Base-by-base conservation (phyloP, 192 early-diverging fungal genomes). In the Radiomyces spectabilis region DNA sequence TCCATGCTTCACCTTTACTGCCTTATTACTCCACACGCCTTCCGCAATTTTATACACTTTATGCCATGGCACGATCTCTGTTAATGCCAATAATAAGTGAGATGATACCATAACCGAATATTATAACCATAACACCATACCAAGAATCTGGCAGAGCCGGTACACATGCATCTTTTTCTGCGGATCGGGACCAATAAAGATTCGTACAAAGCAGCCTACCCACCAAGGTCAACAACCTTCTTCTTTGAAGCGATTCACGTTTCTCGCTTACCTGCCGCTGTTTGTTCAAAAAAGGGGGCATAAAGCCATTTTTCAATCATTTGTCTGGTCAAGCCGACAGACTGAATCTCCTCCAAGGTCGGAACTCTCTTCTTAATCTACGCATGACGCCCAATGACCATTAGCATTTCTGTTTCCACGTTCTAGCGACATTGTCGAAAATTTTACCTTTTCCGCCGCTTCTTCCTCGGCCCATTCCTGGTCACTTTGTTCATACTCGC, bases 301-400 rank as follows among this genome's bases (percentile, higher is more conserved):
- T 85, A 80, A 27, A 85, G 51, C 88, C 88, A 91, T 27, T 84
- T 75, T 44, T 85, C 84, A 12, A 91, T 55, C 59, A 77, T 72
- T 40, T 77, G 75, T 16, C 91, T 71, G 6, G 82, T 71, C 31
- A 93, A 50, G 22, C 75, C 71, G 18, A 88, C 77, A 5, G 65
- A 49, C 37, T 80, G 76, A 7, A 88, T 50, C 5, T 88, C 84
- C 16, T 83, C 80, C n/a, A 87, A 51, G 0, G 75, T 71, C 3
- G 84, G 78, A 5, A 57, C 59, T 68, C 63, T 63, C 53, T 69
- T 66, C 19, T 65, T 41, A 15, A 41, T 16, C 51, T 63, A 55
- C 0, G 42, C 12, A 32, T 5, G 10, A 3, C 4, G 10, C 12
- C 18, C 16, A 21, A 26, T 26, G 4, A 19, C 6, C 39, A 31